These are phyloP conservation scores for Nicotiana paniculata DNA, from an alignment of 257 asterid species.

Conservation along the genomic window DNA sequence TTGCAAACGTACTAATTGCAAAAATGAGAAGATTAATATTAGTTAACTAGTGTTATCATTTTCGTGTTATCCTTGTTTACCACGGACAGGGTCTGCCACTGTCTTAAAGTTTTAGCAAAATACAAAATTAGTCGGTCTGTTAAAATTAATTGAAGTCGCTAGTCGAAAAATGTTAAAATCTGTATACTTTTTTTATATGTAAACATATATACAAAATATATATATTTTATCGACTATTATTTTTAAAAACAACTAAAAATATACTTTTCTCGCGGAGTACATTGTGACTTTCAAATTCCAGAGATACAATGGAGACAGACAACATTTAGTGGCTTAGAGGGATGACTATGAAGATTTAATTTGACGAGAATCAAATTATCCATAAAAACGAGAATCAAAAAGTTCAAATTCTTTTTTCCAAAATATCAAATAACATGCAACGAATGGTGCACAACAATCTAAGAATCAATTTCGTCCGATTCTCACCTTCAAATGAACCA, in stretches of 20 bases:
- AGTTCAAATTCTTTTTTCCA: background rate
- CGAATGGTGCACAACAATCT: background rate
- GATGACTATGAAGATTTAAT: too few species aligned
- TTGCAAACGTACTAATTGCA: background rate
- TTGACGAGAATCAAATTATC: background rate
- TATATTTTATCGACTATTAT: too few species aligned
- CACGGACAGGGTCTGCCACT: background rate
- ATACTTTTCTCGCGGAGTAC: too few species aligned
- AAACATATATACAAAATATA: too few species aligned
- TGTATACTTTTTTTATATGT: too few species aligned
- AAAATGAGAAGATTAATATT: background rate
- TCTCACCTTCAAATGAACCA: background rate
- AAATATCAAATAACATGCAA: slow-evolving; percentile 2
- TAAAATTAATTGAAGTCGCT: too few species aligned
- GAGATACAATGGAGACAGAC: background rate
- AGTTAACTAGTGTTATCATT: background rate
- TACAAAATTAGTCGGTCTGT: too few species aligned
- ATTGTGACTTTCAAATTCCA: background rate
- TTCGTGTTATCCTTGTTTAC: background rate
- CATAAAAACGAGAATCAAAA: background rate
- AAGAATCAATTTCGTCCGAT: background rate
- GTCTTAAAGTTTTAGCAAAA: background rate
- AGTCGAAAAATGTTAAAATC: too few species aligned
- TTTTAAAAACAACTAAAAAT: too few species aligned
- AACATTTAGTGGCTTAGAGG: too few species aligned